A percentile compares a stretch with the other conserved stretches of the same genome.
These are phyloP conservation scores for Cucumis melo DNA, from an alignment of 306 rosid genomes.

Conservation along the genomic window DNA sequence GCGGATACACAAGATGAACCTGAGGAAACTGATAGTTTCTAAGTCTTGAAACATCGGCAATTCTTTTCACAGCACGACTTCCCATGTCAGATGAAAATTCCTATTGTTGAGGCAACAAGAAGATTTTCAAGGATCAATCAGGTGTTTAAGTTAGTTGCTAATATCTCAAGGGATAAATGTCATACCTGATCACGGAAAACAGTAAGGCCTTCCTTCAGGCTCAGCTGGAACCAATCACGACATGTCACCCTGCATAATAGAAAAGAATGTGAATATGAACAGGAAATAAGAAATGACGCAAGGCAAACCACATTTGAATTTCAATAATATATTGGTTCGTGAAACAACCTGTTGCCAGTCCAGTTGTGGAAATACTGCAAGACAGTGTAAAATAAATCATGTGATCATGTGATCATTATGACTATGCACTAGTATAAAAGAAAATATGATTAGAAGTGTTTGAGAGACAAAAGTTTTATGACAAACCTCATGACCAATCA, in stretches of 20 bases:
- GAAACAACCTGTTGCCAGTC: slow-evolving; percentile 93
- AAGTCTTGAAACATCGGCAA: slow-evolving; percentile 81
- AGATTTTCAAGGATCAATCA: slow-evolving; percentile 6
- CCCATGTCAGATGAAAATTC: slow-evolving; percentile 99
- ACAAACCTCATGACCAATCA: slow-evolving; percentile 97
- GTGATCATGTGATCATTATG: slow-evolving; percentile 9
- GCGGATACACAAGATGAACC: slow-evolving; percentile 24
- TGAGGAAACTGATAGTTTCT: slow-evolving; percentile 93
- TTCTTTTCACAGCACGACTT: slow-evolving; percentile 78
- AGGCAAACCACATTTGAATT: not conserved
- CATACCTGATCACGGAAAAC: slow-evolving; percentile 93
- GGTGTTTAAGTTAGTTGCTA: slow-evolving; percentile 1
- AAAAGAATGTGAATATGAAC: not conserved
- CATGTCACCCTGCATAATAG: slow-evolving; percentile 68
- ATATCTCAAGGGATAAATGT: slow-evolving; percentile 3
- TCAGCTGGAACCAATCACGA: slow-evolving; percentile 99
- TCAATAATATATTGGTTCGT: not conserved
- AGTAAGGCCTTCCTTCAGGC: slow-evolving; percentile 96
- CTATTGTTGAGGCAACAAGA: slow-evolving; percentile 28
- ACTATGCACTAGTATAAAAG: not conserved
- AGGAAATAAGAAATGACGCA: not conserved
- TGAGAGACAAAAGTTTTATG: not conserved
- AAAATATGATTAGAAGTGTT: not conserved
- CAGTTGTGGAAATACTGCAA: slow-evolving; percentile 99
- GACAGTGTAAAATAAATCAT: slow-evolving; percentile 4